A percentile compares a stretch with the other conserved stretches of the same genome.
These are phyloP conservation scores for Solanum megistacrolobum DNA, from an alignment of 257 asterid genomes.

Conservation along the genomic window DNA sequence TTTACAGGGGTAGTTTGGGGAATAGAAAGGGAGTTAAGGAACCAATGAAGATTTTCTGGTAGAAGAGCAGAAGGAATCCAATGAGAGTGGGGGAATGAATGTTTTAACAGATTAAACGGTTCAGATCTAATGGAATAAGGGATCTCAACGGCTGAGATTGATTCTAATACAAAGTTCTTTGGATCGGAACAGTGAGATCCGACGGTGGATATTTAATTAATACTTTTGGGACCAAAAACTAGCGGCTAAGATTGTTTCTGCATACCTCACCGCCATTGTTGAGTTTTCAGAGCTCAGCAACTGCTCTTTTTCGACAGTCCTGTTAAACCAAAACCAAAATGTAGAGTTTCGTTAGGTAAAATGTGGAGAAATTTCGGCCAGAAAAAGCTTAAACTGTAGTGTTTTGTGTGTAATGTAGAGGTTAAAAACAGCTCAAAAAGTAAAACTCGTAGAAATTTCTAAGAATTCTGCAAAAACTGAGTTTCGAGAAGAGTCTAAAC, in stretches of 20 bases:
- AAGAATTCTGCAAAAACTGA: background rate
- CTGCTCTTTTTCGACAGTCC: constrained; percentile 35
- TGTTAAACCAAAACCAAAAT: constrained; percentile 8
- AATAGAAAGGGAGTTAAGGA: constrained; percentile 2
- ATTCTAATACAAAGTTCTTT: background rate
- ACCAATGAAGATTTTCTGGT: constrained; percentile 1
- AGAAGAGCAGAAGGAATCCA: constrained; percentile 29
- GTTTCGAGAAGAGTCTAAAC: background rate
- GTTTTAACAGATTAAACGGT: constrained; percentile 32
- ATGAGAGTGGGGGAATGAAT: constrained; percentile 5
- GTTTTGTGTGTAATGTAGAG: background rate
- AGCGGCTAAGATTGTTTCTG: constrained; percentile 23
- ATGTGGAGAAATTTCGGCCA: background rate
- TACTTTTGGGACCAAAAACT: constrained; percentile 1
- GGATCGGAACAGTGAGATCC: constrained; percentile 18
- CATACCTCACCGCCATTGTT: constrained; percentile 71
- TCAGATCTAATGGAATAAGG: constrained; percentile 24
- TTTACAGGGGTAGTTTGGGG: constrained; percentile 21
- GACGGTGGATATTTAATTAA: constrained; percentile 23
- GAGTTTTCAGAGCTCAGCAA: constrained; percentile 57
- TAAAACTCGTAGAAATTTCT: background rate
- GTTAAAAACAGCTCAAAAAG: background rate
- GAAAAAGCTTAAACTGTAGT: background rate
- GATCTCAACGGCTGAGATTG: constrained; percentile 41
- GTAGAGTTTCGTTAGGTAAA: background rate